Evolutionary conservation across 768 basidiomycete species (phyloP), one percentile per base, ranked within the genome.

Genomic region (Auricularia sp.): DNA sequence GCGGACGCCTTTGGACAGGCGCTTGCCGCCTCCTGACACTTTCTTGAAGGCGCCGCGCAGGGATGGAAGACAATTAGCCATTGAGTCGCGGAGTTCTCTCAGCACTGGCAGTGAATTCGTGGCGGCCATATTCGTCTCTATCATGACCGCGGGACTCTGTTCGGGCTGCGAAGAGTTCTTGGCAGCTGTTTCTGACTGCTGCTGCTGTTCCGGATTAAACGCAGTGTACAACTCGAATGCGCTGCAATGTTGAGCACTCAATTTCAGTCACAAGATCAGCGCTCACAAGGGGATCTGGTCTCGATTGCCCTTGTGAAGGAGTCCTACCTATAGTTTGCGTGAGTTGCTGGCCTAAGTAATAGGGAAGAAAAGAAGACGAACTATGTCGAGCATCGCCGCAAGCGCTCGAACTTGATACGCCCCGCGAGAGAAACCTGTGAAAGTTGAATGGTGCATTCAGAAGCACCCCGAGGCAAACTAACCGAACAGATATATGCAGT

Each of bases 401-500:
- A 81, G 61, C 1, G 72, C 36, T 3, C 64, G 64, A 35, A 61
- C 64, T 62, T 65, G 64, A 43, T 61, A 65, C 12, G 64, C 64
- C 14, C 64, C 64, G 21, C 64, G 59, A 1, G 64, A 65, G 53
- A 65, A 65, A 0, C 64, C 64, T 65, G 43, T 10, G 23, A 34
- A 29, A 29, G 29, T 29, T 29, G 29, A 29, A 29, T 29, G 29
- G 29, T 36, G 23, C 61, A 18, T 14, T 8, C 14, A 5, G 16
- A 8, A 51, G 21, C 18, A 6, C 11, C 42, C 10, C 36, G 34
- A 36, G 4, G 21, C 29, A 29, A 51, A 16, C 47, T 1, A 6
- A 76, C 79, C 79, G 58, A 81, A 79, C 3, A 81, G 62, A 67
- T 72, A 80, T n/a, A 81, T 75, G 33, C 64, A 68, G 63, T 80